A percentile compares a stretch with the other conserved stretches of the same genome.
These are phyloP conservation scores for Vachellia collinsii DNA, from an alignment of 306 rosid genomes.

Conservation along the genomic window DNA sequence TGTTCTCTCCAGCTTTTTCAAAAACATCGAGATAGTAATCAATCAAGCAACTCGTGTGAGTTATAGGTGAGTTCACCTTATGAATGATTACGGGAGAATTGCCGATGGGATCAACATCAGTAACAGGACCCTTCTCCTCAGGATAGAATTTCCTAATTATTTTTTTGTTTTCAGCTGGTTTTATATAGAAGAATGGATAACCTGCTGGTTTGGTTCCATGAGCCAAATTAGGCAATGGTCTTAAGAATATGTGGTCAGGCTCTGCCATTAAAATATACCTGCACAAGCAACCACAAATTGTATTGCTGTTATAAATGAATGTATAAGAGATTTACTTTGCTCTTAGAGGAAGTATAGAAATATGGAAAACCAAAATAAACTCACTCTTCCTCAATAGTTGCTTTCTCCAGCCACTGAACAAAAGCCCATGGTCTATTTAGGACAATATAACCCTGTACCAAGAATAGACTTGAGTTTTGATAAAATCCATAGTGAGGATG, in stretches of 20 bases:
- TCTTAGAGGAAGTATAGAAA: constrained; percentile 4
- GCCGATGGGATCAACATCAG: constrained; percentile 88
- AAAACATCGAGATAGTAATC: neutral
- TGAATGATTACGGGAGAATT: constrained; percentile 91
- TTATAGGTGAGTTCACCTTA: constrained; percentile 62
- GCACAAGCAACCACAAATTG: constrained; percentile 53
- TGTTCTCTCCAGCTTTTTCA: neutral
- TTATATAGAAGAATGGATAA: constrained; percentile 84
- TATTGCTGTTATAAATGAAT: neutral
- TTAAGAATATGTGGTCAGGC: constrained; percentile 86
- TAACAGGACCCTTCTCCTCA: constrained; percentile 75
- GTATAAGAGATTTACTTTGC: constrained; percentile 22
- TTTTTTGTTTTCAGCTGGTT: constrained; percentile 69
- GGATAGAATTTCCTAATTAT: constrained; percentile 79
- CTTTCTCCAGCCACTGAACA: constrained; percentile 96
- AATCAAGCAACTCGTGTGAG: constrained; percentile 27
- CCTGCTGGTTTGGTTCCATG: constrained; percentile 65
- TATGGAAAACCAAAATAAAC: constrained; percentile 31
- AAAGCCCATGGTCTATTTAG: constrained; percentile 98
- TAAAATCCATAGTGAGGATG: neutral
- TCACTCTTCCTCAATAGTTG: constrained; percentile 82
- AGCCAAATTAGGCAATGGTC: constrained; percentile 88
- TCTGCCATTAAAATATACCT: constrained; percentile 97
- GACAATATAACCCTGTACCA: constrained; percentile 80
- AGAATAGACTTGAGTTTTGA: constrained; percentile 22